Conservation (phyloP, 805 yeast species). For the Yarrowia bubula region DNA sequence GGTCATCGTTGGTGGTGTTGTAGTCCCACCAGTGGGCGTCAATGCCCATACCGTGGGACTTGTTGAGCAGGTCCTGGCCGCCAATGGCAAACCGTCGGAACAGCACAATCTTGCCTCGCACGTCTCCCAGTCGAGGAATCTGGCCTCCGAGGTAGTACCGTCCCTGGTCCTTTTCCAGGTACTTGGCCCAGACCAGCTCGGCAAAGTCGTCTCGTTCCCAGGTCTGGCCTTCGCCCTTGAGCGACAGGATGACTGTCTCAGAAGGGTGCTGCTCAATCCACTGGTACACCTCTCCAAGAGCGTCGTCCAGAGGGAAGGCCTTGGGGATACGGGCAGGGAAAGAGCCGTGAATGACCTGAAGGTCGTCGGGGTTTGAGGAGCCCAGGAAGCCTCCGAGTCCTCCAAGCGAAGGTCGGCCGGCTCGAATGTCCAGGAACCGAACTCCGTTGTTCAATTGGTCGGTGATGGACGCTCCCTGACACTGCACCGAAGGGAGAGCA, state of each 20-base stretch:
- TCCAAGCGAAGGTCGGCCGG: constrained; percentile 56
- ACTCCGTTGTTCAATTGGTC: constrained; percentile 71
- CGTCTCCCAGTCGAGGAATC: constrained; percentile 59
- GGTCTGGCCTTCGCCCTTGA: constrained; percentile 71
- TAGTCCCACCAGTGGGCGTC: constrained; percentile 67
- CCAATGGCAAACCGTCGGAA: constrained; percentile 56
- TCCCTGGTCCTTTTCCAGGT: constrained; percentile 49
- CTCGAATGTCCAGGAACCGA: constrained; percentile 68
- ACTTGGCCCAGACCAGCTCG: constrained; percentile 57
- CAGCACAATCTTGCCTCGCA: constrained; percentile 63
- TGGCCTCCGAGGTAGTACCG: constrained; percentile 59
- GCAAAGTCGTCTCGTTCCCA: constrained; percentile 73
- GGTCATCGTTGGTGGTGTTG: constrained; percentile 63
- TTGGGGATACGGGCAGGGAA: constrained; percentile 67
- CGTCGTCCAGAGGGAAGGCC: constrained; percentile 52
- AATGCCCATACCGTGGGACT: constrained; percentile 51
- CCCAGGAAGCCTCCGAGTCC: constrained; percentile 42
- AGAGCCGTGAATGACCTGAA: constrained; percentile 71
- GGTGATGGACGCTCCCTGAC: constrained; percentile 61
- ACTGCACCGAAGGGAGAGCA: constrained; percentile 72
- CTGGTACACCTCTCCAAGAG: constrained; percentile 56
- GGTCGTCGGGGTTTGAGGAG: constrained; percentile 42
- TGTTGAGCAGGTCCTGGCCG: constrained; percentile 51
- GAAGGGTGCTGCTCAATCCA: constrained; percentile 53
- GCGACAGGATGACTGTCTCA: constrained; percentile 63